Conservation (phyloP, 345 rosid species). For the Gossypium australe region DNA sequence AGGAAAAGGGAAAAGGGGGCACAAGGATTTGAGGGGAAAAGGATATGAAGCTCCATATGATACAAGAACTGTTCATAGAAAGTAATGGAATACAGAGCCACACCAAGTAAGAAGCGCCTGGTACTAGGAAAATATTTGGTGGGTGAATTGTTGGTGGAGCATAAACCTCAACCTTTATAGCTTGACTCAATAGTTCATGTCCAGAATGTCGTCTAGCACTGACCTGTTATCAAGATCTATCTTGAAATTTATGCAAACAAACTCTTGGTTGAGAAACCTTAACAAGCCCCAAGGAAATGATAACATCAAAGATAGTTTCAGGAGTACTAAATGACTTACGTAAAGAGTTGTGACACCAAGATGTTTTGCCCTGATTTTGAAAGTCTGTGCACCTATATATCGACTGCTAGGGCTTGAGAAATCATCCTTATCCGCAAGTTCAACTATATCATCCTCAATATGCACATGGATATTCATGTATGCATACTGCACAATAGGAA, state of each 20-base stretch:
- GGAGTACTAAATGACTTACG: conserved; percentile 44
- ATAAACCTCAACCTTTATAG: conserved; percentile 79
- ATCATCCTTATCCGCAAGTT: conserved; percentile 40
- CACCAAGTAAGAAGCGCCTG: conserved; percentile 89
- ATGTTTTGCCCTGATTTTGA: conserved; percentile 57
- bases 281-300: conserved; percentile 1
- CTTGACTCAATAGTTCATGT: conserved; percentile 62
- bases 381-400: conserved; percentile 36
- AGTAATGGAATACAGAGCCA: conserved; percentile 12
- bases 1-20: background rate
- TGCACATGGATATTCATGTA: conserved; percentile 69
- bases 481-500: conserved; percentile 52
- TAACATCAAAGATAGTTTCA: conserved; percentile 9
- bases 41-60: background rate
- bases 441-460: conserved; percentile 63
- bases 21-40: background rate
- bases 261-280: conserved; percentile 9
- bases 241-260: conserved; percentile 19
- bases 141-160: conserved; percentile 77
- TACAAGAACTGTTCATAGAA: background rate
- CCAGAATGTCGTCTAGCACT: conserved; percentile 77
- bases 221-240: conserved; percentile 47
- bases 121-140: conserved; percentile 61
- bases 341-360: conserved; percentile 75
- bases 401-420: conserved; percentile 35